Base-by-base conservation (phyloP, 2,329 filamentous ascomycete species). In the Zasmidium citrigriseum region DNA sequence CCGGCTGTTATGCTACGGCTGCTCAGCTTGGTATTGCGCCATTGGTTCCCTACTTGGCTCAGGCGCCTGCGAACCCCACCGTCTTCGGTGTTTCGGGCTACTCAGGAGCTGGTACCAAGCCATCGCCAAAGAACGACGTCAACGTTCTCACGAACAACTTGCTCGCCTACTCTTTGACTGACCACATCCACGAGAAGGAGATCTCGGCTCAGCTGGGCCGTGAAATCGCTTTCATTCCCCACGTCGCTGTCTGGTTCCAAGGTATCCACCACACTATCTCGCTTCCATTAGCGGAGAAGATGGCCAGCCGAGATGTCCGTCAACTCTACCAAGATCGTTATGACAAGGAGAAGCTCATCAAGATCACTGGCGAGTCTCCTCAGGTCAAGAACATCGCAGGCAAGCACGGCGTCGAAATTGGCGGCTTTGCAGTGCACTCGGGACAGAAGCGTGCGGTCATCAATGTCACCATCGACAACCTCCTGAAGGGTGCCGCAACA, bases 161-260 rank as follows among this genome's bases (percentile, higher is more conserved):
- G 60, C 89, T 97, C 55, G 89, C 93, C 0, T 98, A 96, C 81
- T 91, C 88, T 67, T 78, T 96, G 76, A 96, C 91, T 29, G 93
- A 92, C 67, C 95, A 98, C 78, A 90, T 98, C 62, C 95, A 98
- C 78, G 95, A 99, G 82, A 86, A 85, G 48, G 95, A 98, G 75
- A 95, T 98, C 64, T 89, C 88, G 71, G 73, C 79, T 53, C 92
- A 96, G 72, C 84, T 98, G 11, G 89, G 88, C 50, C 82, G 80
- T 14, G 78, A 84, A 18, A 87, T 96, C 11, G 89, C 88, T 4
- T 99, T 99, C 73, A 89, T 95, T 58, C 95, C 95, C 5, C 95
- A 98, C 75, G 93, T 96, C 22, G 91, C 92, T n/a, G 86, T 89
- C 14, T 98, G 92, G 93, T 98, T 98, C 84, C 89, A 96, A 72